Evolutionary conservation across 75 land plant genomes (phyloP).

Genomic region (Selaginella moellendorffii): DNA sequence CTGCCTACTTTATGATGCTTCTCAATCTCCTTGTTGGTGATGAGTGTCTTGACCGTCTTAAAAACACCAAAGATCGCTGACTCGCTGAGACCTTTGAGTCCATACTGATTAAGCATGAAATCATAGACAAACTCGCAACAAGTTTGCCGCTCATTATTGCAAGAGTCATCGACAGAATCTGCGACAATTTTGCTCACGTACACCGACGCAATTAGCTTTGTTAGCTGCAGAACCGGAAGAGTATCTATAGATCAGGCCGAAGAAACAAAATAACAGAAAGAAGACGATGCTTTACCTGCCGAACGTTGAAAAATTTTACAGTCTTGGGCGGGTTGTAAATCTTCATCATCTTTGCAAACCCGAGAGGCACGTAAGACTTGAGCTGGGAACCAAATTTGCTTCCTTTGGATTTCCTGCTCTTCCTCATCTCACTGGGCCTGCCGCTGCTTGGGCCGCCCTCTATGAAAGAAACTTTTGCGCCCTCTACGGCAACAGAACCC

Average conservation of each 20-base stretch:
- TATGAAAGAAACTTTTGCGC: not conserved
- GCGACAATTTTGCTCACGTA: conserved; percentile 21
- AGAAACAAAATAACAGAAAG: not conserved
- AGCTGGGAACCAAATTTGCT: not conserved
- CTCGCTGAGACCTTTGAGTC: conserved; percentile 29
- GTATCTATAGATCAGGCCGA: not conserved
- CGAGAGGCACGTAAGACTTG: conserved; percentile 20
- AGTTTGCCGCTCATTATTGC: conserved; percentile 24
- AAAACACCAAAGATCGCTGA: conserved; percentile 29
- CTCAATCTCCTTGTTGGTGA: conserved; percentile 23
- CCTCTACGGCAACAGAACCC: not conserved
- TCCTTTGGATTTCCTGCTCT: conserved; percentile 2
- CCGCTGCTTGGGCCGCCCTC: too few species aligned
- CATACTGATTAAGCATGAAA: conserved; percentile 29
- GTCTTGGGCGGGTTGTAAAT: conserved; percentile 25
- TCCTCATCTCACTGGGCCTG: not conserved
- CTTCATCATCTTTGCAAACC: conserved; percentile 33
- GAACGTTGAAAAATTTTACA: conserved; percentile 24
- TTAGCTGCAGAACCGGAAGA: conserved; percentile 15
- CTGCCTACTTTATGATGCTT: conserved; percentile 26
- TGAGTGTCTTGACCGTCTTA: conserved; percentile 23
- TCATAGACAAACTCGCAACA: conserved; percentile 33
- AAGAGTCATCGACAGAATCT: conserved; percentile 26
- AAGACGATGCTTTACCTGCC: conserved; percentile 17
- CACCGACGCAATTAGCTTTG: conserved; percentile 21